Percentiles rank a stretch among this genome's conserved stretches.
Conservation (phyloP, 257 asterid genomes). For the Gardenia jasminoides region DNA sequence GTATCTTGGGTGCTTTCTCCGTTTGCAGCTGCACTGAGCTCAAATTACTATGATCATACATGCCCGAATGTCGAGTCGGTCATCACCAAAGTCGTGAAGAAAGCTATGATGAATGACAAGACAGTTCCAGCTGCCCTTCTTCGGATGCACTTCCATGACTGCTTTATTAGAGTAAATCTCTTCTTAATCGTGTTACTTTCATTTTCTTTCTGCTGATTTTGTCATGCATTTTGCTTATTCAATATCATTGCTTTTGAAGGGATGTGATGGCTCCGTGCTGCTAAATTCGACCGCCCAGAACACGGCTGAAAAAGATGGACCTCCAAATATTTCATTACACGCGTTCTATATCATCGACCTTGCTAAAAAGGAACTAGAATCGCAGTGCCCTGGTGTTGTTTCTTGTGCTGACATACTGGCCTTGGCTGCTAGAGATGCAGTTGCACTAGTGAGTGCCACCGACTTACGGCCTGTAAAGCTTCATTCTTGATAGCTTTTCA, state of each 20-base stretch:
- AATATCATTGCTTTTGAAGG: constrained; percentile 40
- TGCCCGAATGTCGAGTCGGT: constrained; percentile 61
- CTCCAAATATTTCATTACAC: constrained; percentile 74
- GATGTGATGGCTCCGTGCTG: constrained; percentile 85
- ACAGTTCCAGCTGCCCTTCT: constrained; percentile 88
- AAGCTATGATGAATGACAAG: constrained; percentile 58
- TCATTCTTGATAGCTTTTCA: no score
- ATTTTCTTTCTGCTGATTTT: not conserved
- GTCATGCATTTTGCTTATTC: not conserved
- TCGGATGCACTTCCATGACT: constrained; percentile 87
- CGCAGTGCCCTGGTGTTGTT: constrained; percentile 71
- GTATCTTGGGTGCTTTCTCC: constrained; percentile 14
- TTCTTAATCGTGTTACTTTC: no score
- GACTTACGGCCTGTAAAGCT: no score
- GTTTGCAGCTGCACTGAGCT: constrained; percentile 48
- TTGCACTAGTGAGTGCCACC: constrained; percentile 54
- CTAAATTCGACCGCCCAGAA: constrained; percentile 47
- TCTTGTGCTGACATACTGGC: constrained; percentile 89
- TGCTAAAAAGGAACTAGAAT: constrained; percentile 62
- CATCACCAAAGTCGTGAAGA: constrained; percentile 43
- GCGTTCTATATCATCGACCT: constrained; percentile 75
- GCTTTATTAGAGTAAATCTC: constrained; percentile 62
- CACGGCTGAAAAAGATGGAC: constrained; percentile 73
- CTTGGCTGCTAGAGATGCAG: constrained; percentile 79
- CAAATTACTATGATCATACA: constrained; percentile 57